Evolutionary conservation across 495 filamentous ascomycete genomes (phyloP).

Genomic region (Mycothermus thermophilus): DNA sequence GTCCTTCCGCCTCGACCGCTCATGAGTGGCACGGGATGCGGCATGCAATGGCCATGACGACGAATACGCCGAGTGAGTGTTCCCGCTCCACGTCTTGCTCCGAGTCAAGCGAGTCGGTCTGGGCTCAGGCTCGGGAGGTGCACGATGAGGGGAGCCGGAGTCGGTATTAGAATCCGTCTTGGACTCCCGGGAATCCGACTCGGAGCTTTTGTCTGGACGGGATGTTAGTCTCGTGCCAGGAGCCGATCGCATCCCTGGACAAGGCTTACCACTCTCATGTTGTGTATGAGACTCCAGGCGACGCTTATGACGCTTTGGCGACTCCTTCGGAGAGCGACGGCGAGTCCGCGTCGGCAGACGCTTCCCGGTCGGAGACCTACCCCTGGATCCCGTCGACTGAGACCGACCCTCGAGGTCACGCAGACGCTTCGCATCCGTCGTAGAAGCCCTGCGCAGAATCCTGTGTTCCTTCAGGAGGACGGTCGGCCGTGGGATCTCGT

Average conservation of each 20-base stretch:
- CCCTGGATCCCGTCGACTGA: conserved; percentile 5
- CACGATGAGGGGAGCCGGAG: conserved; percentile 1
- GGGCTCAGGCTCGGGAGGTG: neutral
- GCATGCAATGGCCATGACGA: conserved; percentile 14
- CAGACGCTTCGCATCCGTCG: conserved; percentile 8
- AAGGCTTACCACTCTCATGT: conserved; percentile 2
- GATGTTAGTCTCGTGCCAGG: neutral
- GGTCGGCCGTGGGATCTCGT: conserved; percentile 8
- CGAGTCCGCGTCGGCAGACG: conserved; percentile 2
- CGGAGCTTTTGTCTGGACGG: conserved; percentile 2
- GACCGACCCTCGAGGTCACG: conserved; percentile 4
- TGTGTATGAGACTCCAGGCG: neutral
- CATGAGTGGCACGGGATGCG: neutral
- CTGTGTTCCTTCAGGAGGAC: conserved; percentile 18
- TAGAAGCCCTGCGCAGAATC: conserved; percentile 10
- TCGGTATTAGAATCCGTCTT: too few species aligned
- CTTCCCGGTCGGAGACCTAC: conserved; percentile 12
- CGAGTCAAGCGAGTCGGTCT: conserved; percentile 1
- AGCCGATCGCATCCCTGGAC: neutral
- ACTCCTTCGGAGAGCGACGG: conserved; percentile 2
- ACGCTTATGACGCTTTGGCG: conserved; percentile 1
- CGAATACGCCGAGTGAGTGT: conserved; percentile 7
- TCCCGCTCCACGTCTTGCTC: conserved; percentile 6
- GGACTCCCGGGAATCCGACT: conserved; percentile 3
- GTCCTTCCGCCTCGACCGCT: neutral